phyloP scores from a whole-genome alignment of 2,329 filamentous ascomycete genomes.

The Penicillium sp. region DNA sequence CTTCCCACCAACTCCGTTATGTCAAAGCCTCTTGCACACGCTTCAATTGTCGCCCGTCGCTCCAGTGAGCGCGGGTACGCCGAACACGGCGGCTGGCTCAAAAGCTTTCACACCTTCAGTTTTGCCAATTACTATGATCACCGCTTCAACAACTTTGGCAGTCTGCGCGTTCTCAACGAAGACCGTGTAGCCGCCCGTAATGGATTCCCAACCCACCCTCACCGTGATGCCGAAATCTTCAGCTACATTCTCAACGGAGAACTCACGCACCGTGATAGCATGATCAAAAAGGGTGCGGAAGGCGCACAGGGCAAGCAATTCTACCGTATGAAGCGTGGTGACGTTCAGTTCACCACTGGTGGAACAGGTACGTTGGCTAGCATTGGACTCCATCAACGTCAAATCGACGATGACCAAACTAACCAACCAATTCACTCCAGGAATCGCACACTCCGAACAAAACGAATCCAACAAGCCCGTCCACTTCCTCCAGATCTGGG shows the following conservation, averaged over 20 bases:
- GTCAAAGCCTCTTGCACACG: slow-evolving; percentile 56
- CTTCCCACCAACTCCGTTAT: too few species aligned
- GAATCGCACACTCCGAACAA: slow-evolving; percentile 71
- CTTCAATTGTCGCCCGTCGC: slow-evolving; percentile 65
- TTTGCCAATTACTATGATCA: slow-evolving; percentile 67
- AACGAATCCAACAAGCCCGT: slow-evolving; percentile 65
- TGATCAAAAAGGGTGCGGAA: slow-evolving; percentile 62
- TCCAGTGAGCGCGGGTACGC: slow-evolving; percentile 65
- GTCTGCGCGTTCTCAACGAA: slow-evolving; percentile 78
- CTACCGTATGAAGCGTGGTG: slow-evolving; percentile 63
- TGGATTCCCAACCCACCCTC: slow-evolving; percentile 77
- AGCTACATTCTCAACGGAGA: slow-evolving; percentile 77
- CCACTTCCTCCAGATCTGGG: slow-evolving; percentile 87
- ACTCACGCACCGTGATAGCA: slow-evolving; percentile 77
- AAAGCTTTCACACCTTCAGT: slow-evolving; percentile 77
- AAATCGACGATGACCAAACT: too few species aligned
- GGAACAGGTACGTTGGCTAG: slow-evolving; percentile 67
- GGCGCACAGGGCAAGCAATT: slow-evolving; percentile 54
- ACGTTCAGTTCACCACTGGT: slow-evolving; percentile 85
- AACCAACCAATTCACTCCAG: too few species aligned
- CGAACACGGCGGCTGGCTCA: slow-evolving; percentile 79
- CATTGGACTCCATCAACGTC: slow-evolving; percentile 1
- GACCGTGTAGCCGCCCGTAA: slow-evolving; percentile 65
- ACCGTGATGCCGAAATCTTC: slow-evolving; percentile 84
- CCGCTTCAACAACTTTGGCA: slow-evolving; percentile 59